These are phyloP conservation scores for Cystobasidium tubakii DNA, from an alignment of 768 basidiomycete species.

Conservation along the genomic window DNA sequence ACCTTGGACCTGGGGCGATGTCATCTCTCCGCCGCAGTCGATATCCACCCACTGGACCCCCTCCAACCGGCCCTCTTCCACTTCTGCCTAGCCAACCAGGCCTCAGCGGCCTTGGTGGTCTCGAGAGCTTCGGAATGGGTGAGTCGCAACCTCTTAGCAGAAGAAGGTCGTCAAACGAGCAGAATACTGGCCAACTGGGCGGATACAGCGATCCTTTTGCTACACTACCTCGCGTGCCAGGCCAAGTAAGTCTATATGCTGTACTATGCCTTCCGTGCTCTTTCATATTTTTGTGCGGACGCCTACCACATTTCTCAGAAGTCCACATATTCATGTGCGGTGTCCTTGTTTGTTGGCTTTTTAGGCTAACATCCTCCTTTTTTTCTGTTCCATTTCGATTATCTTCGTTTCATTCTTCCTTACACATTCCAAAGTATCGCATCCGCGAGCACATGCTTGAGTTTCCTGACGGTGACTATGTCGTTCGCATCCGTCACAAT, in stretches of 20 bases:
- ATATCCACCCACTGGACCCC: background rate
- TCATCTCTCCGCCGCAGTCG: background rate
- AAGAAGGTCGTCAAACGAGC: background rate
- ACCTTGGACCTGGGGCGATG: background rate
- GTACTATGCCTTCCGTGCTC: no score
- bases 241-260: background rate
- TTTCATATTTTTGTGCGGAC: no score
- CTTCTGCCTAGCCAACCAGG: background rate
- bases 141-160: background rate
- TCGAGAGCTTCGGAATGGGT: background rate
- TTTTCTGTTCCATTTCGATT: background rate
- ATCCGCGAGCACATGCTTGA: conserved; percentile 5
- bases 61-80: background rate
- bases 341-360: no score
- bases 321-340: background rate
- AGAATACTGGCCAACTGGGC: background rate
- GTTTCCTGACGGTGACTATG: background rate
- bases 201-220: background rate
- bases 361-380: background rate
- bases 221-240: background rate
- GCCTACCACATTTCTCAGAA: background rate
- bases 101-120: background rate
- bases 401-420: background rate
- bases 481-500: background rate
- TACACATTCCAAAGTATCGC: background rate